Conservation (phyloP, 2,329 filamentous ascomycete genomes). For the Furcasterigmium furcatum region DNA sequence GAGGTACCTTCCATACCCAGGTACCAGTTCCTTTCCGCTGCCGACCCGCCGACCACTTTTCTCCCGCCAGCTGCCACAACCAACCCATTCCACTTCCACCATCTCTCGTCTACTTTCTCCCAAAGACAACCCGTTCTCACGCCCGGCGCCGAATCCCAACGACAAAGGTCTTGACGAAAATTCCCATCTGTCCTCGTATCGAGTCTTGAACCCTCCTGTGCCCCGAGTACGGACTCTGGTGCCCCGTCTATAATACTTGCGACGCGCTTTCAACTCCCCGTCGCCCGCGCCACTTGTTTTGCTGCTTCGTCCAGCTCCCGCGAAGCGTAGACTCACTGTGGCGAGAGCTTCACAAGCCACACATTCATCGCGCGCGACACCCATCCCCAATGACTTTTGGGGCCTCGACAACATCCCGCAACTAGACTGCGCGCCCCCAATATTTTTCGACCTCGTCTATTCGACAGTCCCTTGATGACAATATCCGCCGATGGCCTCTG, state of each 20-base stretch:
- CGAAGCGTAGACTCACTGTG: conserved; percentile 1
- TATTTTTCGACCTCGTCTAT: no score
- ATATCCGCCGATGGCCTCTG: conserved; percentile 45
- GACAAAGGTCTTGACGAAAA: no score
- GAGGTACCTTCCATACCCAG: no score
- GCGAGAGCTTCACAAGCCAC: conserved; percentile 6
- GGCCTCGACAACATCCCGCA: neutral
- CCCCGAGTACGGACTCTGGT: neutral
- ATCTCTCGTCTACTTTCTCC: neutral
- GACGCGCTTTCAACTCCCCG: neutral
- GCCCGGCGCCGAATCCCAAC: no score
- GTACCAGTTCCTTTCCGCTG: neutral
- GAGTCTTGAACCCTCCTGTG: no score
- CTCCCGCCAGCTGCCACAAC: conserved; percentile 4
- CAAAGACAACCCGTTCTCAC: no score
- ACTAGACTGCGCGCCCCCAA: no score
- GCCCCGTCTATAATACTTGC: neutral
- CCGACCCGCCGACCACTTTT: neutral
- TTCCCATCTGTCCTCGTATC: no score
- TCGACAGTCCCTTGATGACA: conserved; percentile 6
- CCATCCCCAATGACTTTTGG: neutral
- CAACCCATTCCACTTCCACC: neutral
- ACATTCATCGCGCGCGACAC: neutral
- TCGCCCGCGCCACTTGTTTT: neutral
- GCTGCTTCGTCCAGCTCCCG: neutral